These are phyloP conservation scores for Colletotrichum australisinense DNA, from an alignment of 2,329 filamentous ascomycete species.

Conservation along the genomic window DNA sequence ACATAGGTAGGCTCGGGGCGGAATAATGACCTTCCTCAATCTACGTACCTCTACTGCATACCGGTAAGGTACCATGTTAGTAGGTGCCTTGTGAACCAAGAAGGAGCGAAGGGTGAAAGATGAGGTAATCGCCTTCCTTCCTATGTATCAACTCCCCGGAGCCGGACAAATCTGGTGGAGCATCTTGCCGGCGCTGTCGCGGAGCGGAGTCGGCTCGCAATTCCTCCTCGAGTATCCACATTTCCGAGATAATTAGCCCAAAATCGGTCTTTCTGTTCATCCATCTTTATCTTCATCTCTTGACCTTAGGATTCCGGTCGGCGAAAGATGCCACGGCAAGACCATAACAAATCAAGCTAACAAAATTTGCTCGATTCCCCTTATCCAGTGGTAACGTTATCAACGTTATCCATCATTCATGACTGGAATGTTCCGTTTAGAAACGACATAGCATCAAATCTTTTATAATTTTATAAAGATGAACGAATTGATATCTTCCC, in stretches of 20 bases:
- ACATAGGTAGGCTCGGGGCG: neutral
- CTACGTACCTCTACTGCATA: no score
- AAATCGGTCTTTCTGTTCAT: neutral
- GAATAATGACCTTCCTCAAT: neutral
- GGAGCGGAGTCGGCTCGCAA: neutral
- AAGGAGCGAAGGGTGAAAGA: neutral
- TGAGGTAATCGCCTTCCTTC: neutral
- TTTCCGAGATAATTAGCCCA: neutral
- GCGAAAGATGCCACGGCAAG: neutral
- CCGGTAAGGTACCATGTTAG: no score
- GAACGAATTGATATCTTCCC: no score
- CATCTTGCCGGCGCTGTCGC: neutral
- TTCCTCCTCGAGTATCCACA: neutral
- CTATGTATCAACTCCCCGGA: neutral
- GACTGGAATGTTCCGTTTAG: no score
- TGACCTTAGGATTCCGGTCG: neutral
- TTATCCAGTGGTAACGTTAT: neutral
- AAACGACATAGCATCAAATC: no score
- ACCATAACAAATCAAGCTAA: neutral
- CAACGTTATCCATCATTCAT: neutral
- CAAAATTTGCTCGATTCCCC: neutral
- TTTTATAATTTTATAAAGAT: no score
- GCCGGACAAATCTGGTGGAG: neutral
- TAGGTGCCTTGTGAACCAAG: no score
- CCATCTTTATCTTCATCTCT: no score